Evolutionary conservation across 129 eudicot species (phyloP), one percentile per base, ranked within the genome.

Genomic region (Flaveria bidentis): DNA sequence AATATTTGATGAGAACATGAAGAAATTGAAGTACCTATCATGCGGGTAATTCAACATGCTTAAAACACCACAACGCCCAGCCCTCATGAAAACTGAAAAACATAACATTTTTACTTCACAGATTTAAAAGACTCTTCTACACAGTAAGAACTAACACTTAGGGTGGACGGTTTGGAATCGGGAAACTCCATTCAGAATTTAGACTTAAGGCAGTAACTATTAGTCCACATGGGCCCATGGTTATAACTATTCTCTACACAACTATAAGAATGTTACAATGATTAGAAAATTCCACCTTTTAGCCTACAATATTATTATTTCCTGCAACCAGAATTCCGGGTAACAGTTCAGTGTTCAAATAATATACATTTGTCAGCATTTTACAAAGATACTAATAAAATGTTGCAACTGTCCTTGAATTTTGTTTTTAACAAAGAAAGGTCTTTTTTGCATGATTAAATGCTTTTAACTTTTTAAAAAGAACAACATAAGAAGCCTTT

Each of bases 61-160:
- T 13, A 76, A 62, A 52, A 76, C 61, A 53, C 45, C 41, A 67
- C 57, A 14, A 14, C 39, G 9, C 28, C 42, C 28, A 5, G 10
- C 26, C 36, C 36, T 30, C 36, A 30, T 30, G 36, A 30, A 30
- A 30, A 30, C 36, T 4, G 36, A 30, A 30, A 30, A 30, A 30
- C 36, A 30, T 30, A 30, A 3, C 36, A 30, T 30, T 4, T 30
- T 30, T 60, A 15, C 68, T 58, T 47, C 67, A 42, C 47, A n/a
- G 67, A 56, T 53, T 56, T 73, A 42, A 12, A 61, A 16, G 45
- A 52, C 41, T 41, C 41, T 64, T 76, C 25, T 65, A 28, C 63
- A 62, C 30, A 26, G 26, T 63, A 30, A 62, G 72, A 62, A 71
- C 47, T 16, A 71, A 15, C 18, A 33, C 13, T 15, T 30, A 15